Base-by-base conservation (phyloP, 169 alveolate genomes). In the Cystoisospora suis region DNA sequence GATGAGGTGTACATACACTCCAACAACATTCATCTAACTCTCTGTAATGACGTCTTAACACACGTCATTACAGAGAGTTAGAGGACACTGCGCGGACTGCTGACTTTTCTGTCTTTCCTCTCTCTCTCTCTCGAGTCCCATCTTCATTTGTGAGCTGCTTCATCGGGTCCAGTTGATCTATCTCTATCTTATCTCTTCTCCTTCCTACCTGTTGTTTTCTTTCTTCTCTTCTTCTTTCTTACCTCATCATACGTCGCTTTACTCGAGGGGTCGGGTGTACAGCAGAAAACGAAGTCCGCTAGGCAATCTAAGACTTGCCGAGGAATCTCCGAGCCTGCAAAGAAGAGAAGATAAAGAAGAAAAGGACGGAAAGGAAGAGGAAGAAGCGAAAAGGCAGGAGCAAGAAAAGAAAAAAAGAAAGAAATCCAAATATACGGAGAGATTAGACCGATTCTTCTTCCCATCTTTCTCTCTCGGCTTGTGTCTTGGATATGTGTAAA, bases 291-390 rank as follows among this genome's bases (percentile, higher is more conserved):
- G 56, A 38, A 72, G 36, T 72, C 83, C 20, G 53, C 83, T 6
- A 72, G 53, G 53, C 38, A 72, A 56, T 40, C 56, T 36, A 29
- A 0, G 38, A 36, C 58, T 34, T 72, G 83, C n/a, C 6, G 17
- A 1, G 83, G 47, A 29, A 72, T 72, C 83, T 72, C 83, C n/a
- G 83, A 20, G 36, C 83, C 83, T 72, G 83, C 49, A 17, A 49
- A 49, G 61, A 49, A 49, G 20, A 20, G 61, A 15, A 20, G 75
- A 59, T 9, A 15, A 59, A 4, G 77, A 27, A 17, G 44, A 65
- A 65, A 44, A 65, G 7, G 75, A 15, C 32, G 36, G 36, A 20
- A 15, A 7, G 42, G 75, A 4, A 59, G 5, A 59, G 5, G 42
- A 65, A n/a, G 77, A 5, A 65, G 44, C 1, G 42, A 44, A 2